These are phyloP conservation scores for Apiospora hydei DNA, from an alignment of 2,329 filamentous ascomycete genomes.

Conservation along the genomic window DNA sequence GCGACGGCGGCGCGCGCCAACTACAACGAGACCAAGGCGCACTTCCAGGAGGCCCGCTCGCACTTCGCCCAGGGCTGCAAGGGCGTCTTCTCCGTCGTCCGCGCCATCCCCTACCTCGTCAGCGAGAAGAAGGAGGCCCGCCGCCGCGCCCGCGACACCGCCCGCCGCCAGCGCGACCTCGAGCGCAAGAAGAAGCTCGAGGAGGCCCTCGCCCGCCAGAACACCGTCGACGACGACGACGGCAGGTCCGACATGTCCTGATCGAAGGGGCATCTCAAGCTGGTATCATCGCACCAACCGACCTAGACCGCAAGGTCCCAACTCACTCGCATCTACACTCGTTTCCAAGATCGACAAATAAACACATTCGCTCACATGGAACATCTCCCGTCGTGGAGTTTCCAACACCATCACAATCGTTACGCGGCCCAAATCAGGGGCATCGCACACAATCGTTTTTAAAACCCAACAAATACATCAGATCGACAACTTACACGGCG, in stretches of 20 bases:
- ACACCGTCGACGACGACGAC: conserved; percentile 10
- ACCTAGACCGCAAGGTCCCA: neutral
- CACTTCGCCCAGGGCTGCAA: conserved; percentile 47
- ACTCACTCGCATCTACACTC: neutral
- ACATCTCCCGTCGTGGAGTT: neutral
- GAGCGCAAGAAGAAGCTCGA: conserved; percentile 47
- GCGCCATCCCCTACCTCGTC: conserved; percentile 45
- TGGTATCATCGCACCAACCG: neutral
- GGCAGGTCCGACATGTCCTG: conserved; percentile 2
- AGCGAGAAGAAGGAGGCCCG: conserved; percentile 46
- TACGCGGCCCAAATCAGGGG: conserved; percentile 6
- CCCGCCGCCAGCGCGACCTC: conserved; percentile 40
- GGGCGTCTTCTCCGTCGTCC: conserved; percentile 43
- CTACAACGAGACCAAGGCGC: conserved; percentile 47
- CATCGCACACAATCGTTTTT: neutral
- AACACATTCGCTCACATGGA: neutral
- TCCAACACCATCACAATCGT: neutral
- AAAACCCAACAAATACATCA: neutral
- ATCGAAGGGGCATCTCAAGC: neutral
- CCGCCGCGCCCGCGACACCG: conserved; percentile 40
- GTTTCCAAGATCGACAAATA: neutral
- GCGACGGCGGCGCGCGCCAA: conserved; percentile 47
- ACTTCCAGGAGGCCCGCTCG: conserved; percentile 46
- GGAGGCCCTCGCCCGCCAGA: conserved; percentile 35
- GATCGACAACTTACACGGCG: neutral